phyloP scores from a whole-genome alignment of 2,329 filamentous ascomycete genomes.

The Alternaria dauci region DNA sequence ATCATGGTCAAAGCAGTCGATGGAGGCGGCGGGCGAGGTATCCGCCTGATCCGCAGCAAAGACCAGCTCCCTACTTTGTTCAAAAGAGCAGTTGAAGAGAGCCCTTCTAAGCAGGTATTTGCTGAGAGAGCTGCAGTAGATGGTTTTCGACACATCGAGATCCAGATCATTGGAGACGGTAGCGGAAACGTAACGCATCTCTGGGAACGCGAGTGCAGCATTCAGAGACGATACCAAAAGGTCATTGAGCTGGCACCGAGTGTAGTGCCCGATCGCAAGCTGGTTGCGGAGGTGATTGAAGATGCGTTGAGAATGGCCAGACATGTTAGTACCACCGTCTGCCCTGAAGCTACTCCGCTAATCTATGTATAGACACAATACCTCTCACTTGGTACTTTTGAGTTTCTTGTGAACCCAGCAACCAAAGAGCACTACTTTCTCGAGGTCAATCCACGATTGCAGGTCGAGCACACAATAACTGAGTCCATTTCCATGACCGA shows the following conservation, averaged over 20 bases:
- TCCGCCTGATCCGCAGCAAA: constrained; percentile 60
- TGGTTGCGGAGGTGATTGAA: constrained; percentile 61
- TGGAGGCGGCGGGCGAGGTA: constrained; percentile 68
- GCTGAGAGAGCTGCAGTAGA: constrained; percentile 69
- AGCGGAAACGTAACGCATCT: constrained; percentile 62
- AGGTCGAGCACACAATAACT: constrained; percentile 70
- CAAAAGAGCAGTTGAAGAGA: constrained; percentile 64
- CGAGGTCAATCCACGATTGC: constrained; percentile 67
- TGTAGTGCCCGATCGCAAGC: constrained; percentile 55
- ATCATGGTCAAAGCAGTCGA: constrained; percentile 72
- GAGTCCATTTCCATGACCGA: constrained; percentile 64
- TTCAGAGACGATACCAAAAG: constrained; percentile 69
- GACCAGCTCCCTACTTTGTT: constrained; percentile 58
- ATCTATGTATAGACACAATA: constrained; percentile 58
- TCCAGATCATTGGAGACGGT: constrained; percentile 68
- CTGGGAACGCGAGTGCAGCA: constrained; percentile 69
- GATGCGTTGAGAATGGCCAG: constrained; percentile 63
- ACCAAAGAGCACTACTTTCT: constrained; percentile 65
- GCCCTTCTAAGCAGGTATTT: constrained; percentile 65
- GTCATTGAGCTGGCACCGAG: constrained; percentile 67
- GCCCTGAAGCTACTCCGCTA: not conserved
- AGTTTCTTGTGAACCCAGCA: constrained; percentile 66
- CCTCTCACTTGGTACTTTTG: constrained; percentile 68
- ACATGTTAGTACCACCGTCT: constrained; percentile 43
- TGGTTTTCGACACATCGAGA: constrained; percentile 68